phyloP scores from a whole-genome alignment of 768 basidiomycete genomes.

The Boletus huronensis region DNA sequence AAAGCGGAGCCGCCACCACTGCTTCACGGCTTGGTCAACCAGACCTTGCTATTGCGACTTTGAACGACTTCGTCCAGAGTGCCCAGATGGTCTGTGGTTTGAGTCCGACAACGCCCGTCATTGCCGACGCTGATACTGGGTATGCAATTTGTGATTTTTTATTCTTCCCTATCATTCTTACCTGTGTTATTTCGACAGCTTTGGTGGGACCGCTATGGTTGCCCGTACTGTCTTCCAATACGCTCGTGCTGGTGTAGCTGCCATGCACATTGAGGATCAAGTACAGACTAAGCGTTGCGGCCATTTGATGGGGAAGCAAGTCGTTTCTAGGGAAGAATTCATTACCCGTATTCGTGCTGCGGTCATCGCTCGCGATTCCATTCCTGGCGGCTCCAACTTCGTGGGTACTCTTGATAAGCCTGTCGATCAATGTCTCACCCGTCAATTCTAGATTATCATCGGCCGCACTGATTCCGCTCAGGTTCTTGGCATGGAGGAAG shows the following conservation, averaged over 20 bases:
- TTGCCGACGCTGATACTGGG: constrained; percentile 82
- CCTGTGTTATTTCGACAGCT: constrained; percentile 29
- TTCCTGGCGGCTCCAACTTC: constrained; percentile 73
- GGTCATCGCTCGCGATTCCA: constrained; percentile 69
- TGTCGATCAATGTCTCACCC: background rate
- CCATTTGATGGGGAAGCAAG: constrained; percentile 77
- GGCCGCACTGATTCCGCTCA: constrained; percentile 78
- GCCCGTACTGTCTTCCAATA: constrained; percentile 76
- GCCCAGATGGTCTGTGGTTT: constrained; percentile 70
- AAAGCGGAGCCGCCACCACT: constrained; percentile 79
- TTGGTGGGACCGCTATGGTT: constrained; percentile 73
- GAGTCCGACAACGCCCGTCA: constrained; percentile 63
- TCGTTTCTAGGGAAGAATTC: constrained; percentile 76
- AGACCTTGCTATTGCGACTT: constrained; percentile 74
- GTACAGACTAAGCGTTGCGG: constrained; percentile 80
- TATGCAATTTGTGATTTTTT: constrained; percentile 21
- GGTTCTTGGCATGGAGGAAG: constrained; percentile 77
- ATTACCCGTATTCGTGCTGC: constrained; percentile 73
- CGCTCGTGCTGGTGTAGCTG: constrained; percentile 65
- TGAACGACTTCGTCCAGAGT: constrained; percentile 72
- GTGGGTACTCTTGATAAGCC: constrained; percentile 33
- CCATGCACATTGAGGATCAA: constrained; percentile 77
- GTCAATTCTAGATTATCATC: constrained; percentile 52
- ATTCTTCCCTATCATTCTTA: constrained; percentile 8
- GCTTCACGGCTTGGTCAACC: constrained; percentile 75